These are phyloP conservation scores for Hibiscus syriacus DNA, from an alignment of 345 rosid species.

Conservation along the genomic window DNA sequence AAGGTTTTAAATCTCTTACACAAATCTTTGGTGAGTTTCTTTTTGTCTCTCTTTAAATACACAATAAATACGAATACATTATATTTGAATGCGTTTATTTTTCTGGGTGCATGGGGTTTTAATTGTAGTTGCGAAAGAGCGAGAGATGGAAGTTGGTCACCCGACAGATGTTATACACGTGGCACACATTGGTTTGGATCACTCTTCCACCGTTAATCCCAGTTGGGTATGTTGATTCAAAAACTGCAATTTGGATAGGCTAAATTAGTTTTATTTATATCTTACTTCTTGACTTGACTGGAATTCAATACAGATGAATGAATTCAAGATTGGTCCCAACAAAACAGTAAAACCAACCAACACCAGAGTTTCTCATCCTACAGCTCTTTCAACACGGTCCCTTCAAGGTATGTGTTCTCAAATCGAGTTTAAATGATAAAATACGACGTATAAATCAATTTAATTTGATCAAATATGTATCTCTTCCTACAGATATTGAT, in stretches of 20 bases:
- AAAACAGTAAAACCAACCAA: slow-evolving; percentile 50
- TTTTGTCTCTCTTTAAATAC: too few relatives aligned
- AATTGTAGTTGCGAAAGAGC: slow-evolving; percentile 58
- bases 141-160: slow-evolving; percentile 79
- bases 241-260: background rate
- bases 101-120: background rate
- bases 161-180: slow-evolving; percentile 96
- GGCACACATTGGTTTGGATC: slow-evolving; percentile 90
- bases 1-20: too few relatives aligned
- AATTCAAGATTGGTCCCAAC: slow-evolving; percentile 60
- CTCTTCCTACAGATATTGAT: too few relatives aligned
- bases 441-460: too few relatives aligned
- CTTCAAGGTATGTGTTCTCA: slow-evolving; percentile 42
- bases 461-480: too few relatives aligned
- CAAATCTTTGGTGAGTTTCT: too few relatives aligned
- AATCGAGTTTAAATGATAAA: too few relatives aligned
- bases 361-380: slow-evolving; percentile 47
- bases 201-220: slow-evolving; percentile 60
- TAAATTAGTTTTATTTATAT: background rate
- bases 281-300: slow-evolving; percentile 1
- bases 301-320: slow-evolving; percentile 59
- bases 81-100: background rate
- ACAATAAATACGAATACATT: too few relatives aligned
- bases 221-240: slow-evolving; percentile 62
- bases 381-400: slow-evolving; percentile 55